Conservation (phyloP, 140 eudicot genomes). For the Flaveria floridana region DNA sequence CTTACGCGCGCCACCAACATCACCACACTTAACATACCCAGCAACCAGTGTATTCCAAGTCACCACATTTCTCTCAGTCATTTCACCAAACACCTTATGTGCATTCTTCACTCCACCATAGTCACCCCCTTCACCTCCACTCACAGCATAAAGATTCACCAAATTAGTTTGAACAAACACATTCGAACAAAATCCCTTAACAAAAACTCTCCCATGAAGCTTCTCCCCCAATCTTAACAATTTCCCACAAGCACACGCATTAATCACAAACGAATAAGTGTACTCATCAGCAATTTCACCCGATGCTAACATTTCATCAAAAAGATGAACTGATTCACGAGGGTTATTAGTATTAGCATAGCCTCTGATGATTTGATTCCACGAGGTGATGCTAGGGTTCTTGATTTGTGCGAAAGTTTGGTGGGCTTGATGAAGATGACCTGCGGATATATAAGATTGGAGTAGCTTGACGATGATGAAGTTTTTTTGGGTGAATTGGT, state of each 20-base stretch:
- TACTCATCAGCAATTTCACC: constrained; percentile 48
- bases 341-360: constrained; percentile 34
- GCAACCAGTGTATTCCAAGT: constrained; percentile 65
- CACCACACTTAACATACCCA: constrained; percentile 41
- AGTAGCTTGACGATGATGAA: constrained; percentile 53
- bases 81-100: constrained; percentile 51
- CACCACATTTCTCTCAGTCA: constrained; percentile 57
- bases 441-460: constrained; percentile 39
- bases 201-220: constrained; percentile 58
- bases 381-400: constrained; percentile 51
- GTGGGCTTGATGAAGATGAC: constrained; percentile 41
- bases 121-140: constrained; percentile 23
- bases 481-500: constrained; percentile 42
- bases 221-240: constrained; percentile 49
- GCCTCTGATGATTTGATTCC: constrained; percentile 71
- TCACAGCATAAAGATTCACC: constrained; percentile 46
- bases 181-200: constrained; percentile 48
- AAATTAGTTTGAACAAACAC: constrained; percentile 51
- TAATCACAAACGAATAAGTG: constrained; percentile 47
- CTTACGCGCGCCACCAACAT: constrained; percentile 41
- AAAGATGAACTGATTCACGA: constrained; percentile 40
- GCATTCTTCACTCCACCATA: constrained; percentile 28
- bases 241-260: constrained; percentile 52
- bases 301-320: constrained; percentile 37
- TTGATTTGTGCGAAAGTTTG: constrained; percentile 42